phyloP scores from a whole-genome alignment of 176 grass and related monocot species.

The Guadua angustifolia region DNA sequence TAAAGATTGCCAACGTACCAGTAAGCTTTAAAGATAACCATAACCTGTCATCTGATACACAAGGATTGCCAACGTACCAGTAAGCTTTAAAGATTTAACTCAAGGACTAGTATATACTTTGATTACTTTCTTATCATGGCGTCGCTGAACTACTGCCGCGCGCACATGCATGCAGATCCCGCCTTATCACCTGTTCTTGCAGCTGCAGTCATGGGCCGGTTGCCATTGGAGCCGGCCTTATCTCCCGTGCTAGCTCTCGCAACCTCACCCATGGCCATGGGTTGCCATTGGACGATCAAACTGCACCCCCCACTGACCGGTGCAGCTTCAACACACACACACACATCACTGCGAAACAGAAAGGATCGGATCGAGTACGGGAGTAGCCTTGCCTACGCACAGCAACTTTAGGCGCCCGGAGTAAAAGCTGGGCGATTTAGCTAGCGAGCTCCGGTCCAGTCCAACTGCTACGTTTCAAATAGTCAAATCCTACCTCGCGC shows the following conservation, averaged over 20 bases:
- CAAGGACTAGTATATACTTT: too few species aligned
- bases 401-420: constrained; percentile 40
- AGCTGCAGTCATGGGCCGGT: too few species aligned
- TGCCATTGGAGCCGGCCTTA: neutral
- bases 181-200: too few species aligned
- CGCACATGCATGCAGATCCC: neutral
- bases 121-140: too few species aligned
- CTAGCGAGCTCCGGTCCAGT: constrained; percentile 20
- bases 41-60: neutral
- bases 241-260: neutral
- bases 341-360: neutral
- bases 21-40: neutral
- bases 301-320: constrained; percentile 22
- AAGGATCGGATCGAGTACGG: neutral
- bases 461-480: constrained; percentile 53
- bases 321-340: constrained; percentile 20
- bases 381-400: constrained; percentile 8
- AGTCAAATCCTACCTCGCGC: constrained; percentile 57
- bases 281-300: constrained; percentile 47
- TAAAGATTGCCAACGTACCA: neutral
- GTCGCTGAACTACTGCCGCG: neutral
- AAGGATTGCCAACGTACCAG: neutral
- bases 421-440: constrained; percentile 31
- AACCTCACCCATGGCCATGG: neutral
- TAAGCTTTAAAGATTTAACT: neutral